phyloP scores from a whole-genome alignment of 805 yeast species.

The Saccharomycopsis malanga region DNA sequence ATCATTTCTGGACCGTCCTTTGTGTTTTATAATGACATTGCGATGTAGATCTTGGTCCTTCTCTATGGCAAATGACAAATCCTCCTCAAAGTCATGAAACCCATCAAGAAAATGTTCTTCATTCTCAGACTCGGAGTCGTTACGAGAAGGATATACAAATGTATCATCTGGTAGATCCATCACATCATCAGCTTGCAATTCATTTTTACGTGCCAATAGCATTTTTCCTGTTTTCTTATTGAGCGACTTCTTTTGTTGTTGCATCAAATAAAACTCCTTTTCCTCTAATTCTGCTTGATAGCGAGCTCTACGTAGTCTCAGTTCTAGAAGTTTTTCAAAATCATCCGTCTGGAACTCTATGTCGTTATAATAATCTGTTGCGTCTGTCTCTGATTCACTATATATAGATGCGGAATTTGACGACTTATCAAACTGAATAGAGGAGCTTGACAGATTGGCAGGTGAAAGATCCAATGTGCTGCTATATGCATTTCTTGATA shows the following conservation, averaged over 20 bases:
- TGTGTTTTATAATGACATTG: constrained; percentile 6
- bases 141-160: constrained; percentile 5
- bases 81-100: constrained; percentile 19
- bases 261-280: constrained; percentile 15
- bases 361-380: constrained; percentile 18
- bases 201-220: neutral
- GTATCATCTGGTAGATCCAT: constrained; percentile 20
- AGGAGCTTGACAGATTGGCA: constrained; percentile 10
- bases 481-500: constrained; percentile 4
- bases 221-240: neutral
- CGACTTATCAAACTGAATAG: constrained; percentile 3
- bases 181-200: constrained; percentile 6
- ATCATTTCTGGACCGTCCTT: neutral
- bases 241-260: constrained; percentile 6
- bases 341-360: constrained; percentile 18
- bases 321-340: constrained; percentile 17
- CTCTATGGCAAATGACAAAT: constrained; percentile 9
- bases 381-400: constrained; percentile 21
- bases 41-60: constrained; percentile 7
- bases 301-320: constrained; percentile 14
- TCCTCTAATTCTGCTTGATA: constrained; percentile 21
- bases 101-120: constrained; percentile 14
- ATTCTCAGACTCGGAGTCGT: constrained; percentile 1
- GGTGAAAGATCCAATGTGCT: constrained; percentile 14
- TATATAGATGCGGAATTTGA: constrained; percentile 15